These are phyloP conservation scores for Hanseniaspora hatyaiensis DNA, from an alignment of 805 yeast species.

Conservation along the genomic window DNA sequence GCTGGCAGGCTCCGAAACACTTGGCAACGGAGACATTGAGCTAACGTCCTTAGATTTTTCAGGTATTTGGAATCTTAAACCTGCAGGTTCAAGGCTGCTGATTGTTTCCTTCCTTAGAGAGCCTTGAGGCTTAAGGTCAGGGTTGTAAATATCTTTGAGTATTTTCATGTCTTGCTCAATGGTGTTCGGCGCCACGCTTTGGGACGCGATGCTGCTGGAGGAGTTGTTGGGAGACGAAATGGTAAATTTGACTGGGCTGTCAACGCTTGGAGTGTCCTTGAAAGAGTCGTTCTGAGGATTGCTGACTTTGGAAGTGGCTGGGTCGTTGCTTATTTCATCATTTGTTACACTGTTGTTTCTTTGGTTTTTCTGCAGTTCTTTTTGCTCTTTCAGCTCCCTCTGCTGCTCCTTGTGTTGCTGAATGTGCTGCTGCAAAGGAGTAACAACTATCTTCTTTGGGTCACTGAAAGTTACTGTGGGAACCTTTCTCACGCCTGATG, in stretches of 20 bases:
- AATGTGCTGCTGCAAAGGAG: constrained; percentile 14
- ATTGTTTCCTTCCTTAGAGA: background rate
- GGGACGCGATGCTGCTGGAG: background rate
- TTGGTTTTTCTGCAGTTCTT: constrained; percentile 8
- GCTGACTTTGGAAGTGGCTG: background rate
- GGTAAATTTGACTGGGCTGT: background rate
- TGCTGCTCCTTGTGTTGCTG: constrained; percentile 16
- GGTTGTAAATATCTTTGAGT: background rate
- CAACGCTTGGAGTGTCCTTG: background rate
- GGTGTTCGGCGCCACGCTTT: background rate
- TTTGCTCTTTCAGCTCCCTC: constrained; percentile 15
- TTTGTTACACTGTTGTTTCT: background rate
- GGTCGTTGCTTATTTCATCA: background rate
- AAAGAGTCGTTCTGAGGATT: background rate
- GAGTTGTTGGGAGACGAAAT: constrained; percentile 5
- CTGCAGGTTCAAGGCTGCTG: background rate
- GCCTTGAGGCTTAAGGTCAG: background rate
- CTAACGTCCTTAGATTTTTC: background rate
- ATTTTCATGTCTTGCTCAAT: background rate
- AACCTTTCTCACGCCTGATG: constrained; percentile 27
- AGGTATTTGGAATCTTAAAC: constrained; percentile 3
- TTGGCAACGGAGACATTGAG: too few relatives aligned
- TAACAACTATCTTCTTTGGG: constrained; percentile 19
- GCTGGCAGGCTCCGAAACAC: too few relatives aligned
- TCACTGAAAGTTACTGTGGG: constrained; percentile 28